These are phyloP conservation scores for Termitomyces sp. DNA, from an alignment of 768 basidiomycete genomes.

Conservation along the genomic window DNA sequence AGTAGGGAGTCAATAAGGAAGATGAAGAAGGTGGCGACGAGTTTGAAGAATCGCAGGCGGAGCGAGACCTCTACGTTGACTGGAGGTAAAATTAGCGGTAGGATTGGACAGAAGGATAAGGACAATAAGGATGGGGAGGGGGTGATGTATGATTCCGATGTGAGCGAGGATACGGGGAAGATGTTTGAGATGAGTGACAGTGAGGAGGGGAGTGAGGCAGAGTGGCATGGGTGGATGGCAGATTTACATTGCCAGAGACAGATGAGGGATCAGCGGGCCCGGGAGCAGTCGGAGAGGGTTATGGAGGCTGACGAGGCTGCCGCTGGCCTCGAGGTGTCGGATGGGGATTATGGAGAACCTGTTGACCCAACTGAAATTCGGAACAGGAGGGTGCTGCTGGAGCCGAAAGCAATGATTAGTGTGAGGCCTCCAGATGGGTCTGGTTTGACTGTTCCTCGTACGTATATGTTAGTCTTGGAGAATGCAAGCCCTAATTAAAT, in stretches of 20 bases:
- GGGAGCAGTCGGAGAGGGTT: constrained; percentile 8
- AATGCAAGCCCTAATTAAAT: background rate
- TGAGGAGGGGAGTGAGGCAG: constrained; percentile 52
- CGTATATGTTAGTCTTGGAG: background rate
- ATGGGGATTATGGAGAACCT: constrained; percentile 5
- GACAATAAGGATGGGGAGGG: constrained; percentile 10
- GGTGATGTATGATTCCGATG: constrained; percentile 20
- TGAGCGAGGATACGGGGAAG: constrained; percentile 22
- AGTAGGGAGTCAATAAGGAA: constrained; percentile 8
- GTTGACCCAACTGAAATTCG: constrained; percentile 6
- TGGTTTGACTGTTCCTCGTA: background rate
- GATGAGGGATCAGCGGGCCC: constrained; percentile 18
- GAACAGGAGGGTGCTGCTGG: constrained; percentile 24
- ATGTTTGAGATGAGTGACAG: constrained; percentile 33
- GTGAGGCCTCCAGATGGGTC: background rate
- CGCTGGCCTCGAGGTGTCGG: constrained; percentile 5
- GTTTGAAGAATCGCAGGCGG: constrained; percentile 19
- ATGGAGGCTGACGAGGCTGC: constrained; percentile 7
- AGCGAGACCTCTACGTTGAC: constrained; percentile 20
- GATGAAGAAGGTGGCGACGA: constrained; percentile 17
- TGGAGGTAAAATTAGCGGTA: constrained; percentile 8
- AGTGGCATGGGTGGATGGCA: constrained; percentile 68
- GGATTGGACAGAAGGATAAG: background rate
- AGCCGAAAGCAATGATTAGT: constrained; percentile 31
- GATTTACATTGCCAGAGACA: constrained; percentile 44